Percentiles rank a stretch among this genome's conserved stretches.
Conservation (phyloP, 352 stramenopile species). For the Globisporangium rhizosaccharum region DNA sequence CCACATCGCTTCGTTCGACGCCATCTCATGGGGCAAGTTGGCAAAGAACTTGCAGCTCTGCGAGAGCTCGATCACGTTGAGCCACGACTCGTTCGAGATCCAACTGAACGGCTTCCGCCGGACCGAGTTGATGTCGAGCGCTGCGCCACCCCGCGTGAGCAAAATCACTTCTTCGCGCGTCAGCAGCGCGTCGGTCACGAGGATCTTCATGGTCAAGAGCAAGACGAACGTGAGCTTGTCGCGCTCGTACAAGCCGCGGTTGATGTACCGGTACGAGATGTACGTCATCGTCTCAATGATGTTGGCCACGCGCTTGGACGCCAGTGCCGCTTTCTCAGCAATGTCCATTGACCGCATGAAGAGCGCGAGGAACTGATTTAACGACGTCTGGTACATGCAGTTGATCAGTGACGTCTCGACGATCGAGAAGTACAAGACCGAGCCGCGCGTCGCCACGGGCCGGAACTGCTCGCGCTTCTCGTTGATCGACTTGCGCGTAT, state of each 20-base stretch:
- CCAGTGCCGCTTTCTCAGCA: conserved; percentile 95
- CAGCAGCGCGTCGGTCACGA: conserved; percentile 93
- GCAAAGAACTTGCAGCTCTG: conserved; percentile 96
- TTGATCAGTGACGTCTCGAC: conserved; percentile 98
- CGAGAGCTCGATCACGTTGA: conserved; percentile 96
- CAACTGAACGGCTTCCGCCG: conserved; percentile 95
- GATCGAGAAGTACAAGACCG: conserved; percentile 98
- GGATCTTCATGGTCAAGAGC: conserved; percentile 97
- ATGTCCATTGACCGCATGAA: conserved; percentile 99
- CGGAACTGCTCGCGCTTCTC: conserved; percentile 98
- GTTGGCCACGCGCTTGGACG: conserved; percentile 96
- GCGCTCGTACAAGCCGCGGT: conserved; percentile 96
- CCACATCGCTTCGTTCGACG: conserved; percentile 95
- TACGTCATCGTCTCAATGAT: conserved; percentile 99
- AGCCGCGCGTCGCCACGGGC: conserved; percentile 95
- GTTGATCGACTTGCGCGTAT: conserved; percentile 96
- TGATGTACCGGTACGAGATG: conserved; percentile 98
- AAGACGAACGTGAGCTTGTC: conserved; percentile 99
- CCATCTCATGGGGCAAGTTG: conserved; percentile 96
- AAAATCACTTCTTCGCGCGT: conserved; percentile 93
- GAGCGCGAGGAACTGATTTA: conserved; percentile 96
- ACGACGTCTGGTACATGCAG: conserved; percentile 99
- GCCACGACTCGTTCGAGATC: conserved; percentile 97
- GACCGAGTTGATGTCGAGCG: conserved; percentile 96
- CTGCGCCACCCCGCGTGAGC: conserved; percentile 93